Conservation (phyloP, 805 yeast genomes). For the Candida ipomoeae region DNA sequence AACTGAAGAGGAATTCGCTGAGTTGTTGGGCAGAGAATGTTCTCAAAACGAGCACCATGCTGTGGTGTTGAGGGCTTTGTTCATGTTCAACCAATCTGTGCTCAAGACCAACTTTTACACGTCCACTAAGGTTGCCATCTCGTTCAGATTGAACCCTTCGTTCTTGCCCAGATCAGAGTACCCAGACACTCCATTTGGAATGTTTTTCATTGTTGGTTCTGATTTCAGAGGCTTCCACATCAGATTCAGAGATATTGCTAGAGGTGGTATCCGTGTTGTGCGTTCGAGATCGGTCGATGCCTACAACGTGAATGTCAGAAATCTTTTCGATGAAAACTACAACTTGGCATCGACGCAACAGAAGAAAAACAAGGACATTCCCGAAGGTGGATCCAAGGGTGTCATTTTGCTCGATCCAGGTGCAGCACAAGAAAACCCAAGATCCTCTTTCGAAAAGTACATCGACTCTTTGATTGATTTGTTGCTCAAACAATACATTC, state of each 20-base stretch:
- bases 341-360: constrained; percentile 95
- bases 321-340: constrained; percentile 93
- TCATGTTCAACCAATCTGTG: constrained; percentile 78
- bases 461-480: constrained; percentile 88
- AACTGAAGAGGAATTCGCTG: constrained; percentile 69
- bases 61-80: constrained; percentile 75
- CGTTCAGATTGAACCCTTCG: constrained; percentile 84
- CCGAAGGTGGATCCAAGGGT: constrained; percentile 99
- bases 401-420: constrained; percentile 83
- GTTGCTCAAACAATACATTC: constrained; percentile 62
- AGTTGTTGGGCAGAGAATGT: constrained; percentile 60
- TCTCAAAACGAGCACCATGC: constrained; percentile 79
- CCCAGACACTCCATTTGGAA: constrained; percentile 90
- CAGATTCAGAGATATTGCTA: constrained; percentile 92
- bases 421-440: constrained; percentile 71
- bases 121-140: constrained; percentile 90
- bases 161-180: constrained; percentile 83
- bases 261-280: constrained; percentile 97
- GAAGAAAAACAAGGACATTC: constrained; percentile 94
- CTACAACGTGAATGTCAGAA: constrained; percentile 77
- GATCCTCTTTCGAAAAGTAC: constrained; percentile 85
- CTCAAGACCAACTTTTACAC: constrained; percentile 92
- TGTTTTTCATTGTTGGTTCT: constrained; percentile 93
- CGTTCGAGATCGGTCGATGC: constrained; percentile 82
- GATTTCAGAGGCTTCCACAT: constrained; percentile 97